Base-by-base conservation (phyloP, 2,329 filamentous ascomycete genomes). In the Ophiostoma himal-ulmi region DNA sequence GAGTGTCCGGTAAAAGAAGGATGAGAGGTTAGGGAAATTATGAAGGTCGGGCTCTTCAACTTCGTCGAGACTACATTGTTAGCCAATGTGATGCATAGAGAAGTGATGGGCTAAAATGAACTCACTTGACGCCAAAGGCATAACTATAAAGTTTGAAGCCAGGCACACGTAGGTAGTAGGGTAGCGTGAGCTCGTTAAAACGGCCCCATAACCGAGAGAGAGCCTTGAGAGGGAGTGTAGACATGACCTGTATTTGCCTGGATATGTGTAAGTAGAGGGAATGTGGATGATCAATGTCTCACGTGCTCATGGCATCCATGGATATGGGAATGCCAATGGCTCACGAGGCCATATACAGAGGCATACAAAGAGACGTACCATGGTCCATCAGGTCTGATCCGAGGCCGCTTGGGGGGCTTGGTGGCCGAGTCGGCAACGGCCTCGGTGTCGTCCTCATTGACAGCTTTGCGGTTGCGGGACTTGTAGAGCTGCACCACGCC, bases 1-100 rank as follows among this genome's bases (percentile, higher is more conserved):
- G 72, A 99, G 84, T 1, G 89, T 93, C 73, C 95, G 92, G 80
- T 98, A 99, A 83, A 99, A 99, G 84, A 99, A 99, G 71, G 94
- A 88, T 6, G 94, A 93, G 57, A 99, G 88, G 78, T 99, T 99
- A 26, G 93, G 92, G 78, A 95, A 99, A 67, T 86, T 87, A 78
- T 92, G 93, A 26, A 99, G 87, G 76, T 99, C 95, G 22, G 90
- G 88, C 78, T 99, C 94, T 41, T 89, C 87, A 22, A 97, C 89
- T 81, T 99, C 95, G 71, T 90, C 86, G 71, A 99, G 86, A 78
- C 89, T 91, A 77, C n/a, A 14, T 26, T 14, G 57, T 67, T 41
- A 57, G 68, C 41, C 22, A 65, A 66, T 10, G 60, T 39, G 34
- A 39, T 13, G 17, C 8, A 36, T 22, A 66, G 3, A 20, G 4